Base-by-base conservation (phyloP, 2,329 filamentous ascomycete genomes). In the Cladosporium sp. region DNA sequence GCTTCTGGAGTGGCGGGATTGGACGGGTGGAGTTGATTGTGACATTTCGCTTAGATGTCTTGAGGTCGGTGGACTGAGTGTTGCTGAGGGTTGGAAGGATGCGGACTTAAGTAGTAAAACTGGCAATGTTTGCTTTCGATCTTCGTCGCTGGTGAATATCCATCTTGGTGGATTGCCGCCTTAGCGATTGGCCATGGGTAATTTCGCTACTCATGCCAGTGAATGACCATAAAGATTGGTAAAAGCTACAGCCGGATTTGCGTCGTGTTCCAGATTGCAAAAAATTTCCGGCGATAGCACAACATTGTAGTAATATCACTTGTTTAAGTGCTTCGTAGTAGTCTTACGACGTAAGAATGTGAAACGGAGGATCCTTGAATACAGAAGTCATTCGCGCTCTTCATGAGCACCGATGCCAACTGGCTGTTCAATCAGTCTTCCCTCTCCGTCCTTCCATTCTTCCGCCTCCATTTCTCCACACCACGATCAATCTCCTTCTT, bases 401-500 rank as follows among this genome's bases (percentile, higher is more conserved):
- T 32, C 30, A 32, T 32, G 30, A 32, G 29, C 11, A 32, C 11
- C n/a, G 11, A 32, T 12, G 9, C 12, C 6, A n/a, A n/a, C 32
- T 15, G 27, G 12, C 37, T 36, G 8, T 4, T 13, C 3, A 20
- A 24, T 5, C 5, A 41, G 1, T 7, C 50, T 45, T 62, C 59
- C 54, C 59, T 59, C 53, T 57, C 55, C 36, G 29, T 52, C 58
- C 65, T 77, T 18, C 80, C 82, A 65, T 82, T 83, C 62, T 85
- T 80, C 69, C 79, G 83, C 63, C 92, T 80, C 92, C 93, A 97
- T 62, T 86, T 82, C 64, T 75, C 77, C 4, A 97, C 82, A 0
- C 91, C 92, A 52, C 76, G 78, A 69, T 95, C 90, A 17, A 96
- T 73, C 73, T 93, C 90, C 1, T 75, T 76, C 71, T 82, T 85